Evolutionary conservation across 2,329 filamentous ascomycete species (phyloP).

Genomic region (Fusarium graminum): DNA sequence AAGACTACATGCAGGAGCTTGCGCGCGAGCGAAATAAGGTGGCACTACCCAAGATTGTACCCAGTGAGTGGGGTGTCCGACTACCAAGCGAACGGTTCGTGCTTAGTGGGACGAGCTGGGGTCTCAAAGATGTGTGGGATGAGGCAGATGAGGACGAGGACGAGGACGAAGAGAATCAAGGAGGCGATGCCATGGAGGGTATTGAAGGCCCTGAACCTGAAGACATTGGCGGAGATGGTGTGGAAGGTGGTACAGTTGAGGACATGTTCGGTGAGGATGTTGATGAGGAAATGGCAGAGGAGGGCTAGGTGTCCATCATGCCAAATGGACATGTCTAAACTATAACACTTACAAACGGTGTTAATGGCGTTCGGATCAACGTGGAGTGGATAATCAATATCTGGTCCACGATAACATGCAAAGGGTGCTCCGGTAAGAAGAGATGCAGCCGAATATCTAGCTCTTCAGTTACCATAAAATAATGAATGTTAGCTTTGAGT

Average conservation of each 20-base stretch:
- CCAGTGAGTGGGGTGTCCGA: constrained; percentile 76
- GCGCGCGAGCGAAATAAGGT: constrained; percentile 78
- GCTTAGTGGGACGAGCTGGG: constrained; percentile 74
- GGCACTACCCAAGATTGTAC: constrained; percentile 71
- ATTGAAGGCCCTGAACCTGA: constrained; percentile 59
- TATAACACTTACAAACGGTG: constrained; percentile 22
- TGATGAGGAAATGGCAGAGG: constrained; percentile 69
- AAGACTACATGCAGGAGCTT: constrained; percentile 83
- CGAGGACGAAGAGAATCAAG: constrained; percentile 55
- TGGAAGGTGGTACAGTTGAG: constrained; percentile 65
- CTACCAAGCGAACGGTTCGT: constrained; percentile 77
- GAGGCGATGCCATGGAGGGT: constrained; percentile 64
- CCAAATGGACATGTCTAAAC: constrained; percentile 15
- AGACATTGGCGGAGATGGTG: constrained; percentile 61
- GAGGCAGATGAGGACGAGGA: constrained; percentile 57
- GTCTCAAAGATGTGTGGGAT: constrained; percentile 70
- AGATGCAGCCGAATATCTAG: neutral
- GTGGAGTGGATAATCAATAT: constrained; percentile 19
- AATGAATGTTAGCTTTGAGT: neutral
- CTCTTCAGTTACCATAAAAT: neutral
- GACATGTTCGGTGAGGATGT: constrained; percentile 68
- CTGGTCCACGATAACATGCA: neutral
- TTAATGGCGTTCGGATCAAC: constrained; percentile 39
- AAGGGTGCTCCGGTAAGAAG: neutral
- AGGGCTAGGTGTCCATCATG: constrained; percentile 36